phyloP scores from a whole-genome alignment of 176 grass and related monocot genomes.

The Pharus latifolius region DNA sequence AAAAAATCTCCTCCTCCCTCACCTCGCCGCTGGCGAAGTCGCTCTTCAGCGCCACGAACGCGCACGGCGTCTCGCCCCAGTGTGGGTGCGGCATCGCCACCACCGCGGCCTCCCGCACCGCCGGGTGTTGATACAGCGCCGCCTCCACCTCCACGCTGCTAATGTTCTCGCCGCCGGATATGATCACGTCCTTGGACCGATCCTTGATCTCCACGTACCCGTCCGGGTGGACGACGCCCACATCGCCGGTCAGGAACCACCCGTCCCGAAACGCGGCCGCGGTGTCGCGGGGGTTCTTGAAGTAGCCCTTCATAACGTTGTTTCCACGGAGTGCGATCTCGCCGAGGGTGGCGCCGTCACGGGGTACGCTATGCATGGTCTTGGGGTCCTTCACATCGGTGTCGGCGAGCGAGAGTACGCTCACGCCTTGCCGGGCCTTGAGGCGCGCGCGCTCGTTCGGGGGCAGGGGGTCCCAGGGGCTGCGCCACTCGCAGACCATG shows the following conservation, averaged over 20 bases:
- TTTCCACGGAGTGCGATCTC: constrained; percentile 54
- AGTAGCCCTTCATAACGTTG: constrained; percentile 66
- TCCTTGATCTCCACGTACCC: constrained; percentile 74
- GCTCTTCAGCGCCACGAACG: constrained; percentile 25
- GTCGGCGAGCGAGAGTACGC: constrained; percentile 35
- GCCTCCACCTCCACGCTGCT: constrained; percentile 69
- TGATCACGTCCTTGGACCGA: constrained; percentile 61
- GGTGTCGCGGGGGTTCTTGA: constrained; percentile 39
- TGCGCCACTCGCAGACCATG: constrained; percentile 58
- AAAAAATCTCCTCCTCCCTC: constrained; percentile 35
- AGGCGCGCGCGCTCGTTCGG: neutral
- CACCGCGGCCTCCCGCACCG: constrained; percentile 44
- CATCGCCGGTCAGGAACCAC: constrained; percentile 59
- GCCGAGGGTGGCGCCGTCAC: constrained; percentile 31
- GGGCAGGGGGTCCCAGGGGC: constrained; percentile 30
- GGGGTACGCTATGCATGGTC: constrained; percentile 44
- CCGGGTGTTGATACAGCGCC: constrained; percentile 41
- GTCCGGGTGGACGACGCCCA: constrained; percentile 50
- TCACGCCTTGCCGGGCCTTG: constrained; percentile 51
- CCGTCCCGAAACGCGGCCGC: constrained; percentile 34
- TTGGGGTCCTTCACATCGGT: constrained; percentile 37
- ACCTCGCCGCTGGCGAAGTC: constrained; percentile 22
- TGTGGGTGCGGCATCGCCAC: constrained; percentile 39
- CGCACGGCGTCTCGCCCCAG: constrained; percentile 49
- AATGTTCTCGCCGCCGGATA: constrained; percentile 79